These are phyloP conservation scores for Dentipellis sp. DNA, from an alignment of 768 basidiomycete species.

Conservation along the genomic window DNA sequence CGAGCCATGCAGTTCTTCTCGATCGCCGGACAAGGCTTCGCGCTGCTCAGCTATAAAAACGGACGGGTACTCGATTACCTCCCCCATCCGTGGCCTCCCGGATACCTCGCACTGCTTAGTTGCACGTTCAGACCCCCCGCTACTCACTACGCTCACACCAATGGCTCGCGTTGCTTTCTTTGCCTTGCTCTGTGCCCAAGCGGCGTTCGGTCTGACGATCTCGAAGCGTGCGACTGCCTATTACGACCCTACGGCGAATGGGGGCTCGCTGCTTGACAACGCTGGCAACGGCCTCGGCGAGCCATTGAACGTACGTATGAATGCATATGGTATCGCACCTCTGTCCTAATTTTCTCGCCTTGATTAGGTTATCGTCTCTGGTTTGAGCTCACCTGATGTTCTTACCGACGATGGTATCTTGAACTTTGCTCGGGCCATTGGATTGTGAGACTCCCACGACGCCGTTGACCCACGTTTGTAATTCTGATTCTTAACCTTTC, in stretches of 20 bases:
- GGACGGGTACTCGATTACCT: not conserved
- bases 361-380: constrained; percentile 10
- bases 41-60: not conserved
- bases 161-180: not conserved
- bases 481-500: not conserved
- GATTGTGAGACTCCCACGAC: constrained; percentile 8
- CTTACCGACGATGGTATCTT: constrained; percentile 10
- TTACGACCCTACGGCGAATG: not conserved
- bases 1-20: too few relatives aligned
- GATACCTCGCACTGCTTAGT: not conserved
- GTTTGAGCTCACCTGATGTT: constrained; percentile 7
- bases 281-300: constrained; percentile 3
- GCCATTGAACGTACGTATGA: constrained; percentile 10
- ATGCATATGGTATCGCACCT: not conserved
- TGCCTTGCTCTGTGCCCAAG: not conserved
- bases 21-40: not conserved
- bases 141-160: not conserved
- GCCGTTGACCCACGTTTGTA: not conserved
- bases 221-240: not conserved
- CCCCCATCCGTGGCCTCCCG: not conserved
- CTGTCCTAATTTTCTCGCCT: not conserved
- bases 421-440: constrained; percentile 8
- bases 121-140: not conserved
- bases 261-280: not conserved
- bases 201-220: not conserved